Evolutionary conservation across 225 moss, liverwort and hornwort species (phyloP), one percentile per base, ranked within the genome.

Genomic region (Takakia lepidozioides): DNA sequence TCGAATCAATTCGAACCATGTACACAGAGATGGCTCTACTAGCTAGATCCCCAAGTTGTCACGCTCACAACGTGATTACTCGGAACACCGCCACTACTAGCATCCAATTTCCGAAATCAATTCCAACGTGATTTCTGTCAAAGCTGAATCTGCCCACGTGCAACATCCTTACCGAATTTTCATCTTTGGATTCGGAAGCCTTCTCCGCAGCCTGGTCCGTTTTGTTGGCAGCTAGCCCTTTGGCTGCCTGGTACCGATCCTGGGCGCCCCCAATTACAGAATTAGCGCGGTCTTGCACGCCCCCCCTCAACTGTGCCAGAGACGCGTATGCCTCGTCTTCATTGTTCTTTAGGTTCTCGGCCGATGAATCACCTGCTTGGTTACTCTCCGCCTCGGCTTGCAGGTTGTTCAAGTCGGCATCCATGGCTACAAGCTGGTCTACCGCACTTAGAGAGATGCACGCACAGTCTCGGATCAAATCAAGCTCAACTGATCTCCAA

Each of bases 201-300:
- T 56, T 25, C 28, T 64, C 67, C 2, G 64, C 51, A 2, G 45
- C 54, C 13, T 25, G 38, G 0, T 49, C 67, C 10, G 63, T 60
- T 41, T 71, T 76, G 53, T 72, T 43, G 25, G 26, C 9, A 0
- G 67, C 30, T 8, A 23, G 63, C 3, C 38, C 37, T 30, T 67
- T 67, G n/a, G 71, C 41, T 25, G 53, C 43, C 41, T 54, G 59
- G 2, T 35, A 60, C 14, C 67, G 56, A 37, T 56, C 76, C 64
- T 72, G 62, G 1, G 63, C 64, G 5, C 67, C 76, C 25, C 38
- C 25, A 21, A 52, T 24, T 0, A 35, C 52, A 25, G 53, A 54
- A 1, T 41, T 19, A 4, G 28, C 16, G 8, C 52, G 15, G 29
- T 48, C 3, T 42, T 40, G 0, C 57, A 50, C 45, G 3, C 62